phyloP scores from a whole-genome alignment of 345 rosid species.

The Lepidium sativum region DNA sequence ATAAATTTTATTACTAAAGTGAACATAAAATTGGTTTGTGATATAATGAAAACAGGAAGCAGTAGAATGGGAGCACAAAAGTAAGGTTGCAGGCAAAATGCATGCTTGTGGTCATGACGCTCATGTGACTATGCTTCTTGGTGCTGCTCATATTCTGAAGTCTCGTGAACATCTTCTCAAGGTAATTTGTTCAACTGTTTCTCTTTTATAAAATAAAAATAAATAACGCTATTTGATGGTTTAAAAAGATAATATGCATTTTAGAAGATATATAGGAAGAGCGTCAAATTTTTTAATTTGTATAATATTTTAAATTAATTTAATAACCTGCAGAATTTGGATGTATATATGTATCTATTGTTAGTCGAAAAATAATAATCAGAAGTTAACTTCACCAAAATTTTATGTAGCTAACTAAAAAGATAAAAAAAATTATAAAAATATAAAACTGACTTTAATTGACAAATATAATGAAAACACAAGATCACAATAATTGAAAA shows the following conservation, averaged over 20 bases:
- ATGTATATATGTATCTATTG: too few relatives aligned
- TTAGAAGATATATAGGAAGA: not conserved
- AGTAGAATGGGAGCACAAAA: constrained; percentile 77
- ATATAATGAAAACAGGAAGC: constrained; percentile 50
- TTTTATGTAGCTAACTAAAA: too few relatives aligned
- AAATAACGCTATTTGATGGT: not conserved
- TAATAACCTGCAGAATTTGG: too few relatives aligned
- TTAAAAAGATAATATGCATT: not conserved
- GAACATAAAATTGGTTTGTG: not conserved
- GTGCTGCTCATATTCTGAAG: constrained; percentile 77
- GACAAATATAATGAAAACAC: too few relatives aligned
- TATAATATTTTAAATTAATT: too few relatives aligned
- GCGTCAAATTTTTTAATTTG: too few relatives aligned
- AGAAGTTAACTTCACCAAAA: too few relatives aligned
- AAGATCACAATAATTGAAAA: too few relatives aligned
- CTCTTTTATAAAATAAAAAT: not conserved
- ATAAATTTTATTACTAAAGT: too few relatives aligned
- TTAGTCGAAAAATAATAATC: too few relatives aligned
- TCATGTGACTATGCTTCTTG: constrained; percentile 84
- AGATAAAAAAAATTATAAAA: too few relatives aligned
- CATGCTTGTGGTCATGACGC: constrained; percentile 96
- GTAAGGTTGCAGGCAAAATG: constrained; percentile 79
- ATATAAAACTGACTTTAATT: too few relatives aligned
- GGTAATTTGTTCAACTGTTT: constrained; percentile 18
- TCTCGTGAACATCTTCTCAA: constrained; percentile 34